A percentile compares a stretch with the other conserved stretches of the same genome.
phyloP scores from a whole-genome alignment of 805 yeast species.

The Kurtzmaniella fragi region DNA sequence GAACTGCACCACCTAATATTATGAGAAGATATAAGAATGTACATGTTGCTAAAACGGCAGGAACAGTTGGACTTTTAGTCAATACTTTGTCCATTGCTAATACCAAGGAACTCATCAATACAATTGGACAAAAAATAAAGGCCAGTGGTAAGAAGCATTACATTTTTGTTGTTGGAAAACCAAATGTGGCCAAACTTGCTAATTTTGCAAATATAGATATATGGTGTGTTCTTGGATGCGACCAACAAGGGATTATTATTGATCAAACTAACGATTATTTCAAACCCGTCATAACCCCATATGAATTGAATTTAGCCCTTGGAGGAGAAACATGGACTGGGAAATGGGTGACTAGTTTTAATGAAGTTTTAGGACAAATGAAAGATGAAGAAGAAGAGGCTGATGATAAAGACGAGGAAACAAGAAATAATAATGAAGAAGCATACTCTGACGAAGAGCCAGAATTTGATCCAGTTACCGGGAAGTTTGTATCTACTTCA shows the following conservation, averaged over 20 bases:
- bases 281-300: slow-evolving; percentile 92
- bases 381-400: slow-evolving; percentile 26
- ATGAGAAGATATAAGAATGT: slow-evolving; percentile 81
- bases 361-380: slow-evolving; percentile 43
- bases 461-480: slow-evolving; percentile 84
- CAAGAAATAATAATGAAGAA: slow-evolving; percentile 13
- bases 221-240: slow-evolving; percentile 95
- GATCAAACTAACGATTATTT: slow-evolving; percentile 77
- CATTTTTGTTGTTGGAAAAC: slow-evolving; percentile 94
- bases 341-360: slow-evolving; percentile 82
- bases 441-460: slow-evolving; percentile 61
- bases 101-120: slow-evolving; percentile 62
- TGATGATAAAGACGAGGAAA: slow-evolving; percentile 13
- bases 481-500: slow-evolving; percentile 61
- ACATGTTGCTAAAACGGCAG: slow-evolving; percentile 86
- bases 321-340: slow-evolving; percentile 86
- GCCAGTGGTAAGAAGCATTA: slow-evolving; percentile 87
- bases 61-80: slow-evolving; percentile 85
- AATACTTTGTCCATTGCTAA: slow-evolving; percentile 82
- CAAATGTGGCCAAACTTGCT: slow-evolving; percentile 94
- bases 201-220: slow-evolving; percentile 91
- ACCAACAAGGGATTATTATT: slow-evolving; percentile 85
- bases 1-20: slow-evolving; percentile 72
- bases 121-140: slow-evolving; percentile 55
- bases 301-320: slow-evolving; percentile 79